Percentiles rank a stretch among this genome's conserved stretches.
Evolutionary conservation across 1,139 yeast genomes (phyloP).

Genomic region (Scheffersomyces lignicola): DNA sequence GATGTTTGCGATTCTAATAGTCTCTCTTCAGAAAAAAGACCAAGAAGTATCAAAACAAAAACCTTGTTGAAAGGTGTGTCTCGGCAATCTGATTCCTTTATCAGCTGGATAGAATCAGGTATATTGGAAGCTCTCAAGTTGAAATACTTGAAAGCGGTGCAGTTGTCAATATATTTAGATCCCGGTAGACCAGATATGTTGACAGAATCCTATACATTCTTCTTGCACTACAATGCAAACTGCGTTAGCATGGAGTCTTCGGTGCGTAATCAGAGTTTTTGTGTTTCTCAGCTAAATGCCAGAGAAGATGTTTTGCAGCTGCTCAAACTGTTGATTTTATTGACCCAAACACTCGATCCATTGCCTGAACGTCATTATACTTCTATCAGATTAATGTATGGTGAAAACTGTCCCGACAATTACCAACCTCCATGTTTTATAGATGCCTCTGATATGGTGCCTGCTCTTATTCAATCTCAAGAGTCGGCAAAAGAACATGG

Average conservation of each 20-base stretch:
- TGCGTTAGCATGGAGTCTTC: too few species aligned
- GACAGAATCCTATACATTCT: too few species aligned
- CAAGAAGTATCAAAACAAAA: slow-evolving; percentile 41
- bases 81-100: slow-evolving; percentile 19
- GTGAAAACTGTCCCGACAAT: slow-evolving; percentile 42
- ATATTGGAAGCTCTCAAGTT: slow-evolving; percentile 42
- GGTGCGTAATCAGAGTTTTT: too few species aligned
- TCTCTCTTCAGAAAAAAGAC: too few species aligned
- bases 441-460: slow-evolving; percentile 26
- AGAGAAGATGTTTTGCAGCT: slow-evolving; percentile 30
- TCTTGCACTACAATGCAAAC: too few species aligned
- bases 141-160: slow-evolving; percentile 43
- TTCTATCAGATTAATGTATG: slow-evolving; percentile 48
- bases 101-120: slow-evolving; percentile 55
- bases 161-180: slow-evolving; percentile 45
- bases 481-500: neutral
- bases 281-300: slow-evolving; percentile 13
- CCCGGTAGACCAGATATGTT: too few species aligned
- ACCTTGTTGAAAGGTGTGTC: slow-evolving; percentile 44
- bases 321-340: slow-evolving; percentile 47
- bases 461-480: slow-evolving; percentile 17
- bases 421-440: slow-evolving; percentile 50
- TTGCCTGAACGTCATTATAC: slow-evolving; percentile 45
- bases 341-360: slow-evolving; percentile 53
- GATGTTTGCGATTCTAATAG: slow-evolving; percentile 17